phyloP scores from a whole-genome alignment of 78 protist species.

The Planoprotostelium fungivorum region DNA sequence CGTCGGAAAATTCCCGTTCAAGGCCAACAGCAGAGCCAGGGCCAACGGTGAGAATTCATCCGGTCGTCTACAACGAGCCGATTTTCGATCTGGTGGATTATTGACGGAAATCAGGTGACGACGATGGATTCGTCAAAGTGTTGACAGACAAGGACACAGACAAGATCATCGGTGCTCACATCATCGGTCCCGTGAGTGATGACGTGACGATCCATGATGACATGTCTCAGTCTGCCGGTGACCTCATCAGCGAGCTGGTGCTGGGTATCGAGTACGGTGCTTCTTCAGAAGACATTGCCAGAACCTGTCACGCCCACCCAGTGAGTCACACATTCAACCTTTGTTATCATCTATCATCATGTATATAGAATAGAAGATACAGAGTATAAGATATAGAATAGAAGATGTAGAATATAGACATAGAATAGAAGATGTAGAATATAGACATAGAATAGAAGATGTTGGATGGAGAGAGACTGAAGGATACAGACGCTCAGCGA shows the following conservation, averaged over 20 bases:
- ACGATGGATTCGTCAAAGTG: constrained; percentile 95
- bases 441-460: too few relatives aligned
- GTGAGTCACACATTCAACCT: not conserved
- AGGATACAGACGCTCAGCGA: constrained; percentile 13
- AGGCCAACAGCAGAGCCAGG: constrained; percentile 96
- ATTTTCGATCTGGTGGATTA: not conserved
- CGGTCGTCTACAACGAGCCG: not conserved
- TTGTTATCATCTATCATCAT: not conserved
- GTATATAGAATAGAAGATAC: not conserved
- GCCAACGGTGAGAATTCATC: too few relatives aligned
- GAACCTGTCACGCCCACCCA: constrained; percentile 98
- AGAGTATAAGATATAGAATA: too few relatives aligned
- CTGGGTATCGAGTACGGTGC: constrained; percentile 96
- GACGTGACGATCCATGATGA: not conserved
- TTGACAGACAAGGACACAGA: constrained; percentile 82
- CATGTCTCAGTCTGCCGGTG: constrained; percentile 74
- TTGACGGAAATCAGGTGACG: constrained; percentile 14
- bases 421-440: too few relatives aligned
- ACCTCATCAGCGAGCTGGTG: constrained; percentile 89
- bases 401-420: too few relatives aligned
- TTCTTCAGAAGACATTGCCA: constrained; percentile 88
- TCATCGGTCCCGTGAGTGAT: constrained; percentile 67
- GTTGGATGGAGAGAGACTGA: not conserved
- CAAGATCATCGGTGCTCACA: constrained; percentile 90
- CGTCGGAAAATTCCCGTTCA: constrained; percentile 94